Percentiles rank a stretch among this genome's conserved stretches.
Conservation (phyloP, 106 monocot species). For the Hemerocallis citrina region DNA sequence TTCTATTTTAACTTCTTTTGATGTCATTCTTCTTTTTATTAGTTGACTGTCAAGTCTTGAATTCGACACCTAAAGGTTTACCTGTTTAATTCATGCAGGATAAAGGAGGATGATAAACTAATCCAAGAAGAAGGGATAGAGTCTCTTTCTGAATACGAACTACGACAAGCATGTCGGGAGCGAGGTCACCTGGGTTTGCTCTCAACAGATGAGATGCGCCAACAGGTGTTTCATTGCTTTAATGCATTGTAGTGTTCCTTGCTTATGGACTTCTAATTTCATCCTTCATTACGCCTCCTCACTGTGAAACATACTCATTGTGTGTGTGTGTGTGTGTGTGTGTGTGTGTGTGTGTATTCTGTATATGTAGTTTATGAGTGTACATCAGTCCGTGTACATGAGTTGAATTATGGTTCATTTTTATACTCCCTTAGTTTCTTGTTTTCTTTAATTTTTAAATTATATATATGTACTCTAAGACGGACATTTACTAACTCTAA, state of each 20-base stretch:
- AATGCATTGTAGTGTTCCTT: not conserved
- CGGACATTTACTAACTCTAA: slow-evolving; percentile 1
- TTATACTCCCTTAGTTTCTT: not conserved
- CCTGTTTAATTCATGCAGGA: slow-evolving; percentile 36
- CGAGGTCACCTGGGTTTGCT: slow-evolving; percentile 89
- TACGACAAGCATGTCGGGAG: slow-evolving; percentile 90
- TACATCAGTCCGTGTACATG: not conserved
- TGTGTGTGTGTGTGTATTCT: not conserved
- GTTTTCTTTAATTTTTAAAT: not conserved
- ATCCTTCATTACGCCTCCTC: not conserved
- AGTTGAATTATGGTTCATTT: not conserved
- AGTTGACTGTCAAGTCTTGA: not conserved
- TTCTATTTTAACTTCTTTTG: not conserved
- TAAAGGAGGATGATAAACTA: slow-evolving; percentile 90
- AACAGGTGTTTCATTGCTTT: slow-evolving; percentile 43
- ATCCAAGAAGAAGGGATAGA: slow-evolving; percentile 92
- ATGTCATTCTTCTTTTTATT: not conserved
- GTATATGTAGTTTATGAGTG: not conserved
- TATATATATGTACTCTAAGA: not conserved
- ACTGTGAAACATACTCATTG: not conserved
- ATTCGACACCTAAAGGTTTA: no score
- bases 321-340: not conserved
- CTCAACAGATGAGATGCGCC: slow-evolving; percentile 85
- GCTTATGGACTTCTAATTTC: not conserved
- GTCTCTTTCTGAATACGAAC: slow-evolving; percentile 87